Evolutionary conservation across 2,329 filamentous ascomycete genomes (phyloP), one percentile per base, ranked within the genome.

Genomic region (Phoma sp.): DNA sequence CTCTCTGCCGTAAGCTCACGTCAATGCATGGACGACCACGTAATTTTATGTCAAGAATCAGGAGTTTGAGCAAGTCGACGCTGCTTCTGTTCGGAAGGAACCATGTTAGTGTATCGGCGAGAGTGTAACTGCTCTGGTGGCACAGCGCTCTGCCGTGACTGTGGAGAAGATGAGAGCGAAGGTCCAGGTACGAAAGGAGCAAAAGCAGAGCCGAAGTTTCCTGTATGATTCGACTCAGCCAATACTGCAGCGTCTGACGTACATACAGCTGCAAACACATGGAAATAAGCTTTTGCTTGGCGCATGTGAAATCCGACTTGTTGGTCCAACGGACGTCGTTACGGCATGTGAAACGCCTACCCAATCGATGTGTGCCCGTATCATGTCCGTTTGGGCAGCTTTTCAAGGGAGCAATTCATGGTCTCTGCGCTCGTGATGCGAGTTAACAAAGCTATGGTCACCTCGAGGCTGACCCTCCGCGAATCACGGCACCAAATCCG

Each of bases 381-480:
- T 47, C 49, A 44, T 48, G 45, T 38, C 48, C 40, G 55, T 55
- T 61, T 58, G 59, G 58, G 56, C 53, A 43, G 50, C 43, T 24
- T 22, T 44, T 46, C 36, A 50, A 53, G 50, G 43, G 46, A 59
- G 51, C 37, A 48, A 48, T 51, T 48, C 45, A 55, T 45, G 47
- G 44, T 39, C 48, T 46, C 57, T 56, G 60, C 37, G 44, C 57
- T 60, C 40, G 50, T 57, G 57, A 57, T 62, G 55, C 53, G 44
- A 52, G 50, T 45, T 53, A 44, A 57, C 33, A 44, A 49, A 59
- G 65, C 65, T 65, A 49, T 67, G 67, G 48, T 63, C 65, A 63
- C 58, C 37, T 31, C 55, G 50, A 53, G 61, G 61, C 61, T 48
- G 35, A 39, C 19, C 46, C 50, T 51, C 49, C 45, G 51, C 58